Evolutionary conservation across 108 stramenopile genomes (phyloP).

Genomic region (Pinguiococcus pyrenoidosus): DNA sequence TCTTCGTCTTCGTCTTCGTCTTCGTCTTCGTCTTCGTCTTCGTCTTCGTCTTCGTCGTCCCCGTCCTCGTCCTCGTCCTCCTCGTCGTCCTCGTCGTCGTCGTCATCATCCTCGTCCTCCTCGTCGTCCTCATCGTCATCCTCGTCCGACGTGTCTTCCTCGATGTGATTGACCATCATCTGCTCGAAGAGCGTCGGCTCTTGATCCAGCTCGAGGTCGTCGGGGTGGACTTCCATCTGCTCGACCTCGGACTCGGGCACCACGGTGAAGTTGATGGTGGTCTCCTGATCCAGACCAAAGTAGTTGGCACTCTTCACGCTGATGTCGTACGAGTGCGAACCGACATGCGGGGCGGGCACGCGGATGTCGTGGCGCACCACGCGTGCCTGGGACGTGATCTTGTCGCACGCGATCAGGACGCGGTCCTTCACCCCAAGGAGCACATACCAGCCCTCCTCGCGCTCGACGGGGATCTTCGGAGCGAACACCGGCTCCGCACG

Average conservation of each 20-base stretch:
- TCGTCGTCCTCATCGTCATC: conserved; percentile 53
- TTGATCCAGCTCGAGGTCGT: conserved; percentile 91
- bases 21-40: too few species aligned
- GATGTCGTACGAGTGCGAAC: conserved; percentile 48
- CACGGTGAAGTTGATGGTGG: conserved; percentile 51
- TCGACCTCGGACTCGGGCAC: conserved; percentile 71
- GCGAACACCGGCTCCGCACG: conserved; percentile 75
- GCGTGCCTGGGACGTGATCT: conserved; percentile 38
- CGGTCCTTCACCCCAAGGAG: conserved; percentile 75
- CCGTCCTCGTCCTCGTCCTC: conserved; percentile 31
- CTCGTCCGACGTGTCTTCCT: conserved; percentile 60
- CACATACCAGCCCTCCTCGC: conserved; percentile 90
- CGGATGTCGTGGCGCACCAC: conserved; percentile 61
- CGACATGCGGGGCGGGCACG: neutral
- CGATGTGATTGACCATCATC: conserved; percentile 71
- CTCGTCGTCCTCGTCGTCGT: conserved; percentile 32
- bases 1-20: too few species aligned
- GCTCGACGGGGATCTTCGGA: conserved; percentile 68
- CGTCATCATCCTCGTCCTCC: neutral
- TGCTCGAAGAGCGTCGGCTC: conserved; percentile 97
- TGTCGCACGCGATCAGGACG: conserved; percentile 78
- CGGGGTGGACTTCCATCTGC: conserved; percentile 84
- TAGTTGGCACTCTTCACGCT: conserved; percentile 79
- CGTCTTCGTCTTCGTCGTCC: too few species aligned
- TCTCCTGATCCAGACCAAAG: conserved; percentile 75